These are phyloP conservation scores for Fusarium falciforme DNA, from an alignment of 2,329 filamentous ascomycete genomes.

Conservation along the genomic window DNA sequence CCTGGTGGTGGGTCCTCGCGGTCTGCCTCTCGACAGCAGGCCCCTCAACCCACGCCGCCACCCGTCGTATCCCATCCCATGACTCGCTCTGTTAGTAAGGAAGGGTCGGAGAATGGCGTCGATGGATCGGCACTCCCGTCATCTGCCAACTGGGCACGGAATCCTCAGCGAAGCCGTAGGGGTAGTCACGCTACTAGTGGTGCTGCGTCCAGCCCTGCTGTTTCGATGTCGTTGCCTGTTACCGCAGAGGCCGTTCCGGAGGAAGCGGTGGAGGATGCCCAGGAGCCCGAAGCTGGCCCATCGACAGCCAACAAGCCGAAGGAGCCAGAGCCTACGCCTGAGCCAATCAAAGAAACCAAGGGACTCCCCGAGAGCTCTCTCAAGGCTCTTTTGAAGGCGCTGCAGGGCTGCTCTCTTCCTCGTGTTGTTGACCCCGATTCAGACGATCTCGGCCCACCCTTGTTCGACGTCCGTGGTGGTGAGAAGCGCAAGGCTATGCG, in stretches of 20 bases:
- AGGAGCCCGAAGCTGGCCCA: conserved; percentile 44
- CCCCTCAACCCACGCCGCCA: conserved; percentile 51
- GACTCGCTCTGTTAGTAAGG: conserved; percentile 81
- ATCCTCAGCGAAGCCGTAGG: conserved; percentile 73
- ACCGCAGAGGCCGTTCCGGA: conserved; percentile 61
- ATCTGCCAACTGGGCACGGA: conserved; percentile 91
- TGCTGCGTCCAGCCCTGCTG: conserved; percentile 84
- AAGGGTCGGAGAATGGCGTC: conserved; percentile 75
- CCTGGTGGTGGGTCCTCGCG: conserved; percentile 65
- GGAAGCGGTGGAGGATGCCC: conserved; percentile 51
- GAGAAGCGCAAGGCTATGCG: conserved; percentile 82
- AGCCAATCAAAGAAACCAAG: conserved; percentile 7
- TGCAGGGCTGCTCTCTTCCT: conserved; percentile 52
- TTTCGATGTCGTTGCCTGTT: conserved; percentile 68
- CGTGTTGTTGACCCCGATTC: conserved; percentile 18
- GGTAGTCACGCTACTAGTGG: conserved; percentile 85
- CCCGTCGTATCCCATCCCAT: conserved; percentile 69
- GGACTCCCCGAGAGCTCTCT: conserved; percentile 44
- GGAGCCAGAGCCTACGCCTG: conserved; percentile 25
- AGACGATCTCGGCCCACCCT: conserved; percentile 65
- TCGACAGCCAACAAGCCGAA: conserved; percentile 29
- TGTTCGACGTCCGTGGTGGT: conserved; percentile 87
- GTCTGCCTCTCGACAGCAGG: conserved; percentile 64
- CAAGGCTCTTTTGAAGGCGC: conserved; percentile 50
- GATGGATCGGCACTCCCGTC: conserved; percentile 93